Evolutionary conservation across 2,329 filamentous ascomycete genomes (phyloP), one percentile per base, ranked within the genome.

Genomic region (Penicillium sp.): DNA sequence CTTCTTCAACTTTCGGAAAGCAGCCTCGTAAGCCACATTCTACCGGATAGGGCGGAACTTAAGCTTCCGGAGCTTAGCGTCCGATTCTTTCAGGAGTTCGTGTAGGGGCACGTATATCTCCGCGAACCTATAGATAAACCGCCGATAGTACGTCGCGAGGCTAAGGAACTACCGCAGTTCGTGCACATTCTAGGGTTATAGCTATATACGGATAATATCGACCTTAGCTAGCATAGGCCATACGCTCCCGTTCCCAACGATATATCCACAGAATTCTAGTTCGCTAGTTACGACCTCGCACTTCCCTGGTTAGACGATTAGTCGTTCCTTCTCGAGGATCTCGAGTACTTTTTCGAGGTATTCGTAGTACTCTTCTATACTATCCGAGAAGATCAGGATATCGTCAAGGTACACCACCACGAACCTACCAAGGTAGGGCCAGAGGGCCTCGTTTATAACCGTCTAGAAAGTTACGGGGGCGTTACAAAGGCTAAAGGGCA

Each of bases 401-500:
- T 48, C 2, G 9, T 45, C 24, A 1, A 45, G 11, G 9, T 49
- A 49, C 0, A 45, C 5, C 2, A 49, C 25, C 4, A 37, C 7
- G 4, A 7, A 13, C 2, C 27, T 26, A 3, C 36, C n/a, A 13
- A 48, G 13, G 1, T 39, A 2, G 1, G 13, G 40, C 1, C n/a
- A n/a, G 35, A 40, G 13, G 0, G 7, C 36, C 9, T 44, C 6
- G 4, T 48, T 24, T 18, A 40, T 32, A 2, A 41, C 1, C 1
- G 24, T 38, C 13, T 49, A 32, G 25, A 45, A 45, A 4, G 24
- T 49, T 1, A 5, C 7, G 3, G 27, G 24, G 1, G n/a, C 5
- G 5, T 49, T 49, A 27, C 24, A 46, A 5, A 49, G 34, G 1
- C 43, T 13, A 6, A 45, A 50, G 7, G 18, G 37, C 24, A 47